A percentile compares a stretch with the other conserved stretches of the same genome.
Conservation (phyloP, 2,329 filamentous ascomycete species). For the Cladosporium sp. region DNA sequence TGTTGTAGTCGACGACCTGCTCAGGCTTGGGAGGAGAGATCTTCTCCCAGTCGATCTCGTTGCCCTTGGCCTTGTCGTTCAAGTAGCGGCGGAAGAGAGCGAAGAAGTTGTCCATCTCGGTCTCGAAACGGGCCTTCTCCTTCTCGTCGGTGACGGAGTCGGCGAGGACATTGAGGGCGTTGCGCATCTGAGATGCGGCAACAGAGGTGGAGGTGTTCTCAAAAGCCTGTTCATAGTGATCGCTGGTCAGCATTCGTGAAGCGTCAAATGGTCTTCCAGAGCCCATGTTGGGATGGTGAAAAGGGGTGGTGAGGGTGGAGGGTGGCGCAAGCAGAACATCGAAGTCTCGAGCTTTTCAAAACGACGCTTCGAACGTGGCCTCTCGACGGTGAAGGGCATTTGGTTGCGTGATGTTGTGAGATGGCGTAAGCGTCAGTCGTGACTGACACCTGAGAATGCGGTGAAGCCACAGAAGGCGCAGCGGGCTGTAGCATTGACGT, state of each 20-base stretch:
- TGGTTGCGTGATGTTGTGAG: neutral
- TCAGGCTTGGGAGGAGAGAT: constrained; percentile 90
- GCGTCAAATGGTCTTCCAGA: neutral
- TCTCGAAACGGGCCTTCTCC: constrained; percentile 85
- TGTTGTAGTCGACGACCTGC: constrained; percentile 94
- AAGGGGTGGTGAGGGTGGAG: neutral
- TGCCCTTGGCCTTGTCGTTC: constrained; percentile 98
- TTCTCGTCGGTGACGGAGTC: constrained; percentile 82
- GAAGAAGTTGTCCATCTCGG: constrained; percentile 99
- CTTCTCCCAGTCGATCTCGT: constrained; percentile 91
- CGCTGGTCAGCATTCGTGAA: constrained; percentile 22
- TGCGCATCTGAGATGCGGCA: constrained; percentile 98
- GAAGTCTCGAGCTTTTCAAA: neutral
- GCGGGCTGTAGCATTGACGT: neutral
- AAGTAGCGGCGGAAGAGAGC: constrained; percentile 96
- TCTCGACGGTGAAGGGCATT: neutral
- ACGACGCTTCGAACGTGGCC: neutral
- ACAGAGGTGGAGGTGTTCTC: constrained; percentile 99
- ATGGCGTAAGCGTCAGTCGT: constrained; percentile 6
- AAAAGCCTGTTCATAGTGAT: constrained; percentile 68
- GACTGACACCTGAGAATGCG: neutral
- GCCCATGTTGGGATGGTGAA: neutral
- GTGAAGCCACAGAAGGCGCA: constrained; percentile 10
- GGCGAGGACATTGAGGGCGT: constrained; percentile 86
- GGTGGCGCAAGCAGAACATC: constrained; percentile 1